Evolutionary conservation across 805 yeast genomes (phyloP).

Genomic region (Myxozyma sirexii): DNA sequence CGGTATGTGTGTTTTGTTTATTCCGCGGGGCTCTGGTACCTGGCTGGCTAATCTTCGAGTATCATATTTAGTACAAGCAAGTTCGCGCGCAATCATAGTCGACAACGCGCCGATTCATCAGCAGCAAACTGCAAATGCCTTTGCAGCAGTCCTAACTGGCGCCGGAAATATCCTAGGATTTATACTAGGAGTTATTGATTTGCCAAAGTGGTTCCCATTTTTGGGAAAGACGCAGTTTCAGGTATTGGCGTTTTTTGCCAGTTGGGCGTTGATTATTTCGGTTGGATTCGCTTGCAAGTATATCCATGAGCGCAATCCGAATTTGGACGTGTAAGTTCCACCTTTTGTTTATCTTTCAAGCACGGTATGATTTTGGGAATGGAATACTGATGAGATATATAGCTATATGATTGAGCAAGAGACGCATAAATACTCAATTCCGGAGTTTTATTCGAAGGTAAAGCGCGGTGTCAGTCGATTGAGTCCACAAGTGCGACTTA

Average conservation of each 20-base stretch:
- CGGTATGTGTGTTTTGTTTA: constrained; percentile 11
- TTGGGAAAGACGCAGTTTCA: constrained; percentile 57
- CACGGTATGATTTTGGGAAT: too few relatives aligned
- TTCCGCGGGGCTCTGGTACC: background rate
- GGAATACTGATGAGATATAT: background rate
- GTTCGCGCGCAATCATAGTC: constrained; percentile 62
- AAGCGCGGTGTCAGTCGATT: constrained; percentile 37
- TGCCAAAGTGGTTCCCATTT: constrained; percentile 46
- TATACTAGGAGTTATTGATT: constrained; percentile 53
- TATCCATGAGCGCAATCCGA: constrained; percentile 51
- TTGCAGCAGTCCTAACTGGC: constrained; percentile 69
- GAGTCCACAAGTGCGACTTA: constrained; percentile 55
- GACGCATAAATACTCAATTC: constrained; percentile 36
- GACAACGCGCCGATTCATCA: constrained; percentile 61
- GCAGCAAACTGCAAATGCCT: constrained; percentile 62
- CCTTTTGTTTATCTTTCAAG: background rate
- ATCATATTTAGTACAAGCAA: constrained; percentile 65
- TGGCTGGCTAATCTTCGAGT: background rate
- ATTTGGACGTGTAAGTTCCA: constrained; percentile 47
- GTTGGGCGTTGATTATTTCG: constrained; percentile 47
- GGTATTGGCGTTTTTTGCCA: constrained; percentile 50
- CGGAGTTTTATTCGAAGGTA: constrained; percentile 23
- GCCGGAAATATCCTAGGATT: constrained; percentile 61
- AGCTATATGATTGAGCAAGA: constrained; percentile 16
- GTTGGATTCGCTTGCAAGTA: constrained; percentile 48